Evolutionary conservation across 2,329 filamentous ascomycete genomes (phyloP), one percentile per base, ranked within the genome.

Genomic region (Cladophialophora exuberans): DNA sequence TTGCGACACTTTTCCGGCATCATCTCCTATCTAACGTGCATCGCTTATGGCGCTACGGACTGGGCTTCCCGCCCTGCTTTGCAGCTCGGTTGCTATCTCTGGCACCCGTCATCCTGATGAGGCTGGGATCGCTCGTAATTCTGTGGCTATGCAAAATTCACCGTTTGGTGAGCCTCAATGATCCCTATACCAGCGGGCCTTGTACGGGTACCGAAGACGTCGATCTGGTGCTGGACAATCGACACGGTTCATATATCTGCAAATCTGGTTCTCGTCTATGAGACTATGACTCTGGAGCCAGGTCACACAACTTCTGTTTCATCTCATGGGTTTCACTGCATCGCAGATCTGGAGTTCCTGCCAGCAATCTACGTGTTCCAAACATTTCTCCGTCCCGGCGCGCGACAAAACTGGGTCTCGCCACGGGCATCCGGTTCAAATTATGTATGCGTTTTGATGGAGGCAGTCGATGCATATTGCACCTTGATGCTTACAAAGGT

Each of bases 1-100:
- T 61, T 54, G 55, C 55, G 58, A 58, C 54, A 47, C 52, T 42
- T 47, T 22, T 20, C 17, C 23, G 30, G 39, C 58, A 51, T 61
- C 58, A 61, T 54, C 38, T 31, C 4, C 51, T 47, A 39, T 38
- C 33, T 35, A 33, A 39, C 46, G 17, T 49, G 46, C 47, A 50
- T 55, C 42, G 55, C 52, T 56, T 59, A 50, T 39, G 33, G 47
- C 52, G 39, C 52, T 53, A 57, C 58, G 58, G 58, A 56, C 55
- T 50, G 39, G 15, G 26, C 33, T 53, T 41, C 58, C 58, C n/a
- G n/a, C n/a, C 55, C 48, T 52, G 30, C 18, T 43, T n/a, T 58
- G 54, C 54, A 44, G 28, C 35, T 30, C 42, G 18, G 51, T 22
- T 61, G 36, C 58, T 58, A 61, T 61, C 58, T 57, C 54, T 53